Base-by-base conservation (phyloP, 352 stramenopile species). In the Peronospora farinosa region DNA sequence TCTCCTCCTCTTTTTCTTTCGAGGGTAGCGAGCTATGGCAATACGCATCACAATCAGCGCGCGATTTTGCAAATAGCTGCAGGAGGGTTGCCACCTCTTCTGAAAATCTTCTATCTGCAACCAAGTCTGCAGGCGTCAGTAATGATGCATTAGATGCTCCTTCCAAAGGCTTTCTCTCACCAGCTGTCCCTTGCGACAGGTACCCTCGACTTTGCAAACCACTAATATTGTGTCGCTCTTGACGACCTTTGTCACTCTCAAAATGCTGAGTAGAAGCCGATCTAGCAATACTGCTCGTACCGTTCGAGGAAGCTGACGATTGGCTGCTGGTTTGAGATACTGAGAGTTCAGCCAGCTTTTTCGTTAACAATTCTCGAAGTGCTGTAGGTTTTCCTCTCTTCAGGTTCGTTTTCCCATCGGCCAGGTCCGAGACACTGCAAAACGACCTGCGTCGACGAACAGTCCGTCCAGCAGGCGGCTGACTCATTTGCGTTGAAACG, bases 1-100 rank as follows among this genome's bases (percentile, higher is more conserved):
- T 84, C 40, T 95, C 80, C 38, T 88, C 55, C 44, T 92, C 82
- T 51, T 82, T 87, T 40, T 92, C 82, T 31, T 64, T 65, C 7
- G 60, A 81, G 0, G 71, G 62, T 27, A 84, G 31, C 12, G 68
- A 72, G 17, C 63, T 81, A 52, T 89, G 79, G 23, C 77, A 88
- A 47, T 81, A 91, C 7, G 53, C 61, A 35, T 95, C 84, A 44
- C 78, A 86, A 45, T 92, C 80, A 12, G 54, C 47, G 47, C 77
- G 67, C 5, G 74, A 92, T 33, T 69, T 72, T 11, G 81, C 63
- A 51, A 84, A 90, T 8, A 91, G 57, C 9, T 88, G 63, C 37
- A 95, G 30, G 21, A 92, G 44, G 13, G 73, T 69, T 25, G 60
- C 50, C 40, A 88, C 47, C 23, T 87, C 77, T 68, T 82, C 65